Evolutionary conservation across 306 rosid species (phyloP).

Genomic region (Cicer pinnatifidum): DNA sequence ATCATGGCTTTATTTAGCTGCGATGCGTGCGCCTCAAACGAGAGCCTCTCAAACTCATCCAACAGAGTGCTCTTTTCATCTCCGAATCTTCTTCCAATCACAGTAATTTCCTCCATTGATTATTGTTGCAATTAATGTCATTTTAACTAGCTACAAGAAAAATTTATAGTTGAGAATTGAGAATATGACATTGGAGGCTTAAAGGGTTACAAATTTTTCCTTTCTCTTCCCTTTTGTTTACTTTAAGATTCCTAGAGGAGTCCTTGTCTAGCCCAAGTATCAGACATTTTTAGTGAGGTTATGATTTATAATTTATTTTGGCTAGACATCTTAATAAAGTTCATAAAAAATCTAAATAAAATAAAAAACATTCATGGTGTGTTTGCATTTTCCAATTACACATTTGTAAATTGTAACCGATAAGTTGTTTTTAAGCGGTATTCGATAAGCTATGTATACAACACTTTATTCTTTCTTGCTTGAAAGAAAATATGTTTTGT

Average conservation of each 20-base stretch:
- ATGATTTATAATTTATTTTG: not conserved
- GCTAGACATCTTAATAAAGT: not conserved
- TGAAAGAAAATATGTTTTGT: conserved; percentile 38
- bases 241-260: conserved; percentile 45
- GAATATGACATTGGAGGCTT: conserved; percentile 43
- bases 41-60: conserved; percentile 73
- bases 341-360: not conserved
- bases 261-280: conserved; percentile 46
- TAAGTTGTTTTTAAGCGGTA: too few species aligned
- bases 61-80: conserved; percentile 74
- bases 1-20: conserved; percentile 66
- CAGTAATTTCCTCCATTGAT: conserved; percentile 41
- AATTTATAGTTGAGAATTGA: conserved; percentile 1
- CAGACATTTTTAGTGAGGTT: conserved; percentile 38
- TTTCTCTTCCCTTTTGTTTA: conserved; percentile 14
- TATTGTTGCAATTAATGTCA: conserved; percentile 6
- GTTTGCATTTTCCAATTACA: not conserved
- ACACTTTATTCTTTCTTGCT: conserved; percentile 51
- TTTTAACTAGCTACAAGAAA: conserved; percentile 4
- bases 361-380: not conserved
- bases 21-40: conserved; percentile 65
- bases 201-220: conserved; percentile 28
- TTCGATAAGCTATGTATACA: conserved; percentile 21
- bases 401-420: not conserved
- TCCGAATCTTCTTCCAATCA: conserved; percentile 59